phyloP scores from a whole-genome alignment of 192 early-diverging fungal genomes.

The Linnemannia zychae region DNA sequence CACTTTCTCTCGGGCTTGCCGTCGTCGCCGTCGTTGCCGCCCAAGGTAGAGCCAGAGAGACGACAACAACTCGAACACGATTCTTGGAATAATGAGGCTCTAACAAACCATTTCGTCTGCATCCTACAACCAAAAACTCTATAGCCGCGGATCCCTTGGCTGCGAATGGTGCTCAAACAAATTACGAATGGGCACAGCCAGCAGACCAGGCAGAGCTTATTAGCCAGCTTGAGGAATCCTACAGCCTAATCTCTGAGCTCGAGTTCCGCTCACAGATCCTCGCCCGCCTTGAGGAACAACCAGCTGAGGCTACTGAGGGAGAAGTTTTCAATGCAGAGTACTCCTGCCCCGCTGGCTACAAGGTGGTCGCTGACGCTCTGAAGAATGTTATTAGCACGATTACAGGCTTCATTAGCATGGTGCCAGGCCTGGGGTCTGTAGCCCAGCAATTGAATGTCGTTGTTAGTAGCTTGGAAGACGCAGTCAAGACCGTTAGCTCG shows the following conservation, averaged over 20 bases:
- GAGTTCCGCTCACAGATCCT: conserved; percentile 20
- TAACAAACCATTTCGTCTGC: neutral
- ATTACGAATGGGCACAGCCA: conserved; percentile 9
- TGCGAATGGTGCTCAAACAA: neutral
- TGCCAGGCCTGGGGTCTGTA: neutral
- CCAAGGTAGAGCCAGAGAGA: conserved; percentile 16
- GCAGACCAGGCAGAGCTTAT: neutral
- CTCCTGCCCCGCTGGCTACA: neutral
- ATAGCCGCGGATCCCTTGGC: conserved; percentile 15
- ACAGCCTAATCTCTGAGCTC: conserved; percentile 11
- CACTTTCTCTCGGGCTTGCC: conserved; percentile 10
- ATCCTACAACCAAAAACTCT: neutral
- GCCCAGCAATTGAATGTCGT: too few relatives aligned
- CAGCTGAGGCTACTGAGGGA: neutral
- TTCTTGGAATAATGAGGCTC: neutral
- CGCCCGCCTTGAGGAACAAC: neutral
- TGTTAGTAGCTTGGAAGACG: too few relatives aligned
- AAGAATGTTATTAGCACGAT: neutral
- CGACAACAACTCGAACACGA: neutral
- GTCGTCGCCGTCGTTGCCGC: conserved; percentile 6
- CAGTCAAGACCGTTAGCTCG: too few relatives aligned
- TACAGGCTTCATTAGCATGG: neutral
- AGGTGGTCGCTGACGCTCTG: neutral
- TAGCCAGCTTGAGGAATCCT: neutral
- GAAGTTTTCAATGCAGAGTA: neutral